Percentiles rank a stretch among this genome's conserved stretches.
phyloP scores from a whole-genome alignment of 495 filamentous ascomycete genomes.

The Aspergillus nanangensis region DNA sequence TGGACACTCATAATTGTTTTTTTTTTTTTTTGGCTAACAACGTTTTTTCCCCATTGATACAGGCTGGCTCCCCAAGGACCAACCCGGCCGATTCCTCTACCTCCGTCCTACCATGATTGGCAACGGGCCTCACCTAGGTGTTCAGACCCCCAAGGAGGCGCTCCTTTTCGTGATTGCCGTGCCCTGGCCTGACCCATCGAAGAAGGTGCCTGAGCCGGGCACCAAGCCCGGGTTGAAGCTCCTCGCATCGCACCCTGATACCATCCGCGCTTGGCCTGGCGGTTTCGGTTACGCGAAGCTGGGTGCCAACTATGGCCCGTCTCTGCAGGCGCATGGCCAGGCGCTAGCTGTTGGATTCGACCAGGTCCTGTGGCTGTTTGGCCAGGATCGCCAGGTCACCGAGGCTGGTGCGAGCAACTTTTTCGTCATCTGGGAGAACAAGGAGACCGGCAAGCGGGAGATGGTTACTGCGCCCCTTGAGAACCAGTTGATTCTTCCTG shows the following conservation, averaged over 20 bases:
- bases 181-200: slow-evolving; percentile 61
- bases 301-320: slow-evolving; percentile 88
- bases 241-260: slow-evolving; percentile 70
- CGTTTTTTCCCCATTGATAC: neutral
- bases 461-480: slow-evolving; percentile 79
- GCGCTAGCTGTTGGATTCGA: slow-evolving; percentile 68
- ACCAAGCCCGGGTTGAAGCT: slow-evolving; percentile 60
- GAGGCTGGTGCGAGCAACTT: slow-evolving; percentile 93
- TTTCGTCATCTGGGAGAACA: slow-evolving; percentile 76
- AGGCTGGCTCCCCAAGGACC: slow-evolving; percentile 73
- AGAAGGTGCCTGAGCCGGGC: slow-evolving; percentile 24
- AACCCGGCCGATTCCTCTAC: slow-evolving; percentile 65
- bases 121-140: slow-evolving; percentile 70
- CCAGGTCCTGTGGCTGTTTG: slow-evolving; percentile 92
- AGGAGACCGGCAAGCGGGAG: slow-evolving; percentile 59
- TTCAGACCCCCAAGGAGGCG: slow-evolving; percentile 77
- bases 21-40: too few species aligned
- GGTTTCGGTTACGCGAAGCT: slow-evolving; percentile 89
- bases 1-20: too few species aligned
- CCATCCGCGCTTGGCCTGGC: slow-evolving; percentile 86
- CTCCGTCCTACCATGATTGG: slow-evolving; percentile 82
- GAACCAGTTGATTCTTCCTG: slow-evolving; percentile 77
- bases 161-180: slow-evolving; percentile 76
- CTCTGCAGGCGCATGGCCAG: slow-evolving; percentile 67
- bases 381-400: slow-evolving; percentile 67